Evolutionary conservation across 2,329 filamentous ascomycete genomes (phyloP).

Genomic region (Tolypocladium amazonense): DNA sequence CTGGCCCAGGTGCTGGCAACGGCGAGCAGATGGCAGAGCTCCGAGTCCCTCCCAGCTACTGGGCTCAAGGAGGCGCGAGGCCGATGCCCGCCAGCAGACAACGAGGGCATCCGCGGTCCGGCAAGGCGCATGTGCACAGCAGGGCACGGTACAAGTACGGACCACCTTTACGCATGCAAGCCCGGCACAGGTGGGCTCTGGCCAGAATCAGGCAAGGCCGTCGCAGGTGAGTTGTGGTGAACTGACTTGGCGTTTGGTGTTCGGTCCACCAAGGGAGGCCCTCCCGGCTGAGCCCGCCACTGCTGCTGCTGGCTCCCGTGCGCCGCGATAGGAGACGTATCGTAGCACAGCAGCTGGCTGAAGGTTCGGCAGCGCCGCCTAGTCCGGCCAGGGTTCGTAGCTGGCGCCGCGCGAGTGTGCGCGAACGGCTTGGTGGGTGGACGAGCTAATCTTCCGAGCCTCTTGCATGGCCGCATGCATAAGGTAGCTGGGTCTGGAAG

Average conservation of each 20-base stretch:
- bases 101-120: background rate
- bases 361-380: background rate
- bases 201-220: background rate
- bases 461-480: background rate
- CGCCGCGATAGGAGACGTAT: background rate
- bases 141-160: background rate
- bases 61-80: background rate
- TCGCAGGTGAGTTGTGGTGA: background rate
- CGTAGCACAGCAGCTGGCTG: background rate
- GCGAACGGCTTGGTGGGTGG: background rate
- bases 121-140: background rate
- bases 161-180: background rate
- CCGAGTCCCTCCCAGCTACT: background rate
- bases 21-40: background rate
- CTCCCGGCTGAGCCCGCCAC: background rate
- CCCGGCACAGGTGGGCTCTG: background rate
- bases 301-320: background rate
- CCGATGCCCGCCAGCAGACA: background rate
- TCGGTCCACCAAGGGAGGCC: background rate
- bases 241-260: background rate
- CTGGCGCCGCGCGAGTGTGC: background rate
- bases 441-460: background rate
- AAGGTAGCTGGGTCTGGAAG: background rate
- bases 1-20: background rate
- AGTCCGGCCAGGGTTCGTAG: background rate